Evolutionary conservation across 306 rosid species (phyloP), one percentile per base, ranked within the genome.

Genomic region (Malus orientalis): DNA sequence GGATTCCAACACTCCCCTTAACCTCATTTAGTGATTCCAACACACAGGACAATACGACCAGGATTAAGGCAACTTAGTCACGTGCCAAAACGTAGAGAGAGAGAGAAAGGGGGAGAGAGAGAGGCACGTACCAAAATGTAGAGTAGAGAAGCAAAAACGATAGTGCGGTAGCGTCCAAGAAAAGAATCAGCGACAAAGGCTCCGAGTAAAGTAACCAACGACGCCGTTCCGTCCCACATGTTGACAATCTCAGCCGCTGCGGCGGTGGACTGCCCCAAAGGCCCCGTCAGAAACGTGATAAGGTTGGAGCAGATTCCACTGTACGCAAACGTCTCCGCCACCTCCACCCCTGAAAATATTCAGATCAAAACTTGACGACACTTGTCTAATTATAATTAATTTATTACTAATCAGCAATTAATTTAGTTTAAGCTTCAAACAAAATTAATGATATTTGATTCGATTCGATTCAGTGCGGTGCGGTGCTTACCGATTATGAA

Each of bases 101-200:
- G 19, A 5, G 36, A 27, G 11, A 27, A 27, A 2, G 29, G 29
- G 29, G 2, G 29, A 36, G 3, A 22, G 27, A 7, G 2, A n/a
- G 18, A 15, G 25, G 57, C 23, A 60, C 29, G 5, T 12, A 75
- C 91, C 90, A 87, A 25, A 60, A 87, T 76, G 53, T 89, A 89
- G 80, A 86, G 45, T 64, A 81, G 19, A 51, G 90, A 84, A 6
- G 93, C 85, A 4, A 83, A 19, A 4, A 85, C 10, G 11, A 89
- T 76, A 4, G 93, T 85, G 47, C 87, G 87, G 77, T 83, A 89
- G 74, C 91, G 91, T 22, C 93, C 93, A 3, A 89, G 80, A 66
- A 63, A 67, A 18, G 88, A 85, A 27, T 89, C 93, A 11, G 93
- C 93, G 3, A 87, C 77, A 29, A 81, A 87, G 10, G 88, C 93